These are phyloP conservation scores for Cryptosporidium muris DNA, from an alignment of 169 alveolate genomes.

Conservation along the genomic window DNA sequence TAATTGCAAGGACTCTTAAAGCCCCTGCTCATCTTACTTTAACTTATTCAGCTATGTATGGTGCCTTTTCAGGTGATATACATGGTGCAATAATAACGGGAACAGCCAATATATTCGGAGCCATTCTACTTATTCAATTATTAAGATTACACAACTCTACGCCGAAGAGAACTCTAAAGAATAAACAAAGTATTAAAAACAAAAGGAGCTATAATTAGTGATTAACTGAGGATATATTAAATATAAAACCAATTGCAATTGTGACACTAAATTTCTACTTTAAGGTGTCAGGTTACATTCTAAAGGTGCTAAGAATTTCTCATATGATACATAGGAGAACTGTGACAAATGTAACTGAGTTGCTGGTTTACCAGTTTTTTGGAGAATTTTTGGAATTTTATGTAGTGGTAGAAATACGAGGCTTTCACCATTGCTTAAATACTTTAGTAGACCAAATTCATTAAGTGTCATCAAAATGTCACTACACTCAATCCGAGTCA, in stretches of 20 bases:
- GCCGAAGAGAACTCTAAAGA: conserved; percentile 1
- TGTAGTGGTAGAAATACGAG: conserved; percentile 83
- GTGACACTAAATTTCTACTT: conserved; percentile 1
- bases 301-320: conserved; percentile 81
- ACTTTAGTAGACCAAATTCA: conserved; percentile 84
- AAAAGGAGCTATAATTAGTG: background rate
- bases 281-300: conserved; percentile 72
- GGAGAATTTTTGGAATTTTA: conserved; percentile 78
- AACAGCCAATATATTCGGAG: conserved; percentile 52
- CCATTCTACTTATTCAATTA: conserved; percentile 24
- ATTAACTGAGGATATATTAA: background rate
- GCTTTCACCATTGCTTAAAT: conserved; percentile 81
- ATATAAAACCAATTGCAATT: background rate
- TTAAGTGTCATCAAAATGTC: conserved; percentile 87
- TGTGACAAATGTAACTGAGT: conserved; percentile 80
- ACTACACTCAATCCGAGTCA: conserved; percentile 85
- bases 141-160: background rate
- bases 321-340: conserved; percentile 89
- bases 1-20: conserved; percentile 22
- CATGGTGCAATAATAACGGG: conserved; percentile 53
- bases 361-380: conserved; percentile 81
- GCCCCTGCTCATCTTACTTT: conserved; percentile 64
- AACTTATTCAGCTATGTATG: conserved; percentile 63
- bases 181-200: background rate
- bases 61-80: conserved; percentile 58